phyloP scores from a whole-genome alignment of 148 eudicot species.

The Oxyria digyna region DNA sequence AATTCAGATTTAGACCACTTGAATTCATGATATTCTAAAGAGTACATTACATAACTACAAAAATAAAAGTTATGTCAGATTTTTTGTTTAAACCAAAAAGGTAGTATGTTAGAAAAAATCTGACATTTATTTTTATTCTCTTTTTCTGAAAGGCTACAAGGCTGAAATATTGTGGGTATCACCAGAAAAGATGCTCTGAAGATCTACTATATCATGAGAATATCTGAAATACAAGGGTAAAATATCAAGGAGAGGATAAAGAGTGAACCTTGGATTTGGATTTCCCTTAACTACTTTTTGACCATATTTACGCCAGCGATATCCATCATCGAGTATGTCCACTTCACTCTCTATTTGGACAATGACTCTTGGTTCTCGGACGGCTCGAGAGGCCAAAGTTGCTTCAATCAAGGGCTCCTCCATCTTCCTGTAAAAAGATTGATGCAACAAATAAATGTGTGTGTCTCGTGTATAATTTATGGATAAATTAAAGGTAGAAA shows the following conservation, averaged over 20 bases:
- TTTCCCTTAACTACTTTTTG: slow-evolving; percentile 86
- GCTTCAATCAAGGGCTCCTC: slow-evolving; percentile 32
- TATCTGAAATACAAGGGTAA: slow-evolving; percentile 5
- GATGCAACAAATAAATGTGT: slow-evolving; percentile 3
- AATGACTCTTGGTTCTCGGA: slow-evolving; percentile 60
- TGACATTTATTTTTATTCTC: no score
- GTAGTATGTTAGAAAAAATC: no score
- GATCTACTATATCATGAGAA: slow-evolving; percentile 18
- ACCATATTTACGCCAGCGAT: slow-evolving; percentile 85
- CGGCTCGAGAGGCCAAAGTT: slow-evolving; percentile 32
- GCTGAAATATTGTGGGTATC: no score
- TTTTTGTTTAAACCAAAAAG: no score
- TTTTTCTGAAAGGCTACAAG: no score
- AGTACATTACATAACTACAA: no score
- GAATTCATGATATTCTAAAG: no score
- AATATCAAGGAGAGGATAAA: background rate
- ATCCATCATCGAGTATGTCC: slow-evolving; percentile 81
- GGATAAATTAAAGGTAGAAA: background rate
- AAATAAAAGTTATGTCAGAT: no score
- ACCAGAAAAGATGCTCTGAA: no score
- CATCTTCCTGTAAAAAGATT: slow-evolving; percentile 39
- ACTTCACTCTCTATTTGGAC: slow-evolving; percentile 56
- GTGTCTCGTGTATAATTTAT: background rate
- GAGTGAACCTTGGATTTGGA: slow-evolving; percentile 65
- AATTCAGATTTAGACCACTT: slow-evolving; percentile 12